These are phyloP conservation scores for Trichoderma aggressivum DNA, from an alignment of 2,329 filamentous ascomycete genomes.

Conservation along the genomic window DNA sequence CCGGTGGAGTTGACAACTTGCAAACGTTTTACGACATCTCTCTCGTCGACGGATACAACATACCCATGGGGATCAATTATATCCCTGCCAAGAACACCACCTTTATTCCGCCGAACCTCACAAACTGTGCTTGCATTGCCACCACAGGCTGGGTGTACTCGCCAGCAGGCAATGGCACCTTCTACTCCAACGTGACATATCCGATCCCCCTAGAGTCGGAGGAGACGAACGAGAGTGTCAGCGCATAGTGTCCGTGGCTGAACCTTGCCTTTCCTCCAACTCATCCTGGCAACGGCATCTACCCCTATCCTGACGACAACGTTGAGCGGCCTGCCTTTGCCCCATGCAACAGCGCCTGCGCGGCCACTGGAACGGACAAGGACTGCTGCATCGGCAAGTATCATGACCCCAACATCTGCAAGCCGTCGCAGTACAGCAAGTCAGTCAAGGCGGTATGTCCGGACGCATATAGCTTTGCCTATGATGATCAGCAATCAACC, in stretches of 20 bases:
- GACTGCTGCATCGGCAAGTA: constrained; percentile 76
- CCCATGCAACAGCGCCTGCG: constrained; percentile 74
- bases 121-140: constrained; percentile 73
- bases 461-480: constrained; percentile 78
- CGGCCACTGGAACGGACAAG: constrained; percentile 60
- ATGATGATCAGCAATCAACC: constrained; percentile 56
- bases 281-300: constrained; percentile 71
- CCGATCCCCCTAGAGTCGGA: constrained; percentile 64
- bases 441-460: constrained; percentile 73
- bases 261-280: constrained; percentile 65
- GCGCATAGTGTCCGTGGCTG: constrained; percentile 77
- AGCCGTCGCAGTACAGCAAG: constrained; percentile 64
- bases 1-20: constrained; percentile 54
- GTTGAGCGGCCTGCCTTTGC: constrained; percentile 69
- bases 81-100: constrained; percentile 59
- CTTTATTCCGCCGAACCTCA: constrained; percentile 71
- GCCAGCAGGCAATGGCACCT: constrained; percentile 50
- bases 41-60: constrained; percentile 80
- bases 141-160: constrained; percentile 60
- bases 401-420: constrained; percentile 60
- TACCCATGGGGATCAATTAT: constrained; percentile 64
- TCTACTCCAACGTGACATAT: constrained; percentile 62
- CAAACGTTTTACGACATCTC: constrained; percentile 84
- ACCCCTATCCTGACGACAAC: constrained; percentile 75
- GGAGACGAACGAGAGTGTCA: constrained; percentile 55